Evolutionary conservation across 768 basidiomycete genomes (phyloP), one percentile per base, ranked within the genome.

Genomic region (Lyophyllum semitale): DNA sequence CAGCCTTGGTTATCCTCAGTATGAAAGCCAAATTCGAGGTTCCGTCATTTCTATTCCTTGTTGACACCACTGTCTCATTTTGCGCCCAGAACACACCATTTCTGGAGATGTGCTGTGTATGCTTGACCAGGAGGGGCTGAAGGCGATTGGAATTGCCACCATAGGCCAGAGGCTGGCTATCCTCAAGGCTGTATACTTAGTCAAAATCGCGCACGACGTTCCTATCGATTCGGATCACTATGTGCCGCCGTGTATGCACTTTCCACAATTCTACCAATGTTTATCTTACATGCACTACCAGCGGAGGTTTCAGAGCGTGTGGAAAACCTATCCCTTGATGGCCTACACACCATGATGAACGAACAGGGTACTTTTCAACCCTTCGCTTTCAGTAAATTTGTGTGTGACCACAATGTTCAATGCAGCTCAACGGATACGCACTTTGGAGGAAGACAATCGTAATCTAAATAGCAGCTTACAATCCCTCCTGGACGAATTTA

Each of bases 101-200:
- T 88, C 89, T 17, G 97, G 97, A 52, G 95, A 98, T 59, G 85
- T 93, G 1, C 81, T 99, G 7, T 85, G 89, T 59, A 76, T 90
- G 63, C 80, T 98, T 45, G 90, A 94, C 68, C 80, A 85, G n/a
- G 91, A 95, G 22, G 73, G 84, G 1, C 83, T 99, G 60, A 92
- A 91, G 71, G 87, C 90, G 40, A 76, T 98, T 53, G 97, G 97
- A 8, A 82, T 99, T 40, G 67, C 82, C n/a, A 92, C 90, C 32
- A 84, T 98, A 59, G 97, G 97, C 20, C 95, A 98, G 71, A 80
- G 97, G 52, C 74, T 99, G 32, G 79, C 91, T 41, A 93, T 98
- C 59, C 85, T 98, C 68, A 95, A 94, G 71, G 88, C 90, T 45
- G 86, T 98, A 54, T 98, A 97, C 74, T 84, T 85, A 50, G 76